phyloP scores from a whole-genome alignment of 257 asterid genomes.

The Eustoma russellianum region DNA sequence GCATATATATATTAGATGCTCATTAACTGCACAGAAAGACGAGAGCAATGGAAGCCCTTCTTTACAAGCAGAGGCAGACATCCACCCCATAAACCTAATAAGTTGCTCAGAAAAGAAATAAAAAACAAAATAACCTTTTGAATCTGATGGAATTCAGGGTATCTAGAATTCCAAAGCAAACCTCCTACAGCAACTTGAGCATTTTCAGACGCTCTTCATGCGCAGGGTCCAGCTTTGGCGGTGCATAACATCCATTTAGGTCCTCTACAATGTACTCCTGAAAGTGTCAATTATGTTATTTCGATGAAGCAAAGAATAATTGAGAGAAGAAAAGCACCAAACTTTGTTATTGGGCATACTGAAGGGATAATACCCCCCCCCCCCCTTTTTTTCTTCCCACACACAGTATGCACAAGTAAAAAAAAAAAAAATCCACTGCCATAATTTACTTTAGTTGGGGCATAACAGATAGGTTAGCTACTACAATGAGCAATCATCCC shows the following conservation, averaged over 20 bases:
- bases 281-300: conserved; percentile 1
- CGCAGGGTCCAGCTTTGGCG: conserved; percentile 33
- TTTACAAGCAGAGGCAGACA: not conserved
- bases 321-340: too few species aligned
- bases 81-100: not conserved
- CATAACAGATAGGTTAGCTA: too few species aligned
- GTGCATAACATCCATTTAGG: conserved; percentile 34
- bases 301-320: not conserved
- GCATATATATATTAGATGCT: not conserved
- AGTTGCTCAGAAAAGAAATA: too few species aligned
- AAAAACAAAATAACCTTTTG: not conserved
- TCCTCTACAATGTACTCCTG: conserved; percentile 50
- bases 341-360: not conserved
- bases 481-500: too few species aligned
- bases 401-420: too few species aligned
- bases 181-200: conserved; percentile 34
- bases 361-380: too few species aligned
- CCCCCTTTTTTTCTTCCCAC: too few species aligned
- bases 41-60: not conserved
- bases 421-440: too few species aligned
- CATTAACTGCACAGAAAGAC: not conserved
- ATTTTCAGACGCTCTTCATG: conserved; percentile 43
- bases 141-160: not conserved
- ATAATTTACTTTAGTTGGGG: too few species aligned
- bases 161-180: not conserved